These are phyloP conservation scores for Erythrobasidium hasegawianum DNA, from an alignment of 1,284 basidiomycete species.

Conservation along the genomic window DNA sequence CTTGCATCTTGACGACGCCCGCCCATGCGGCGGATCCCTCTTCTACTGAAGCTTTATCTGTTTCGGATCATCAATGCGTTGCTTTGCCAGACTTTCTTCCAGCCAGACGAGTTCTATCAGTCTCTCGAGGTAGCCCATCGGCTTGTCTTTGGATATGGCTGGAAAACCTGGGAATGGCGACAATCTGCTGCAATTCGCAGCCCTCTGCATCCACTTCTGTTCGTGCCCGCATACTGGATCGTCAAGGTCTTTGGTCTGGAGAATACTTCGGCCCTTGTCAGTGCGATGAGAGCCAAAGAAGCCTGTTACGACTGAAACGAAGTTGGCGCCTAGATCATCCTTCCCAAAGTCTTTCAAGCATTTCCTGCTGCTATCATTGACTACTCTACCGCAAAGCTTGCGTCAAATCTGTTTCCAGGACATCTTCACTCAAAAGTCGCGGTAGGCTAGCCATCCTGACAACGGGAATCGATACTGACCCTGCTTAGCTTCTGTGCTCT, in stretches of 20 bases:
- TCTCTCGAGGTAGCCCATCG: constrained; percentile 86
- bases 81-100: constrained; percentile 80
- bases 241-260: constrained; percentile 61
- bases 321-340: constrained; percentile 48
- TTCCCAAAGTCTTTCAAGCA: constrained; percentile 76
- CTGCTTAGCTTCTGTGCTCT: constrained; percentile 68
- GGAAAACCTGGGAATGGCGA: constrained; percentile 95
- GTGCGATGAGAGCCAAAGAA: neutral
- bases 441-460: neutral
- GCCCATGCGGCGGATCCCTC: constrained; percentile 3
- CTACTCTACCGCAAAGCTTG: constrained; percentile 64
- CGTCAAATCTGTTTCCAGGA: constrained; percentile 59
- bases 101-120: constrained; percentile 97
- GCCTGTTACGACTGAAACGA: neutral
- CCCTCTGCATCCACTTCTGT: constrained; percentile 55
- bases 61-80: constrained; percentile 57
- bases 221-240: constrained; percentile 70
- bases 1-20: neutral
- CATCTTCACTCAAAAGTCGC: constrained; percentile 4
- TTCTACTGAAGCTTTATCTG: constrained; percentile 38
- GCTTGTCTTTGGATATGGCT: constrained; percentile 84
- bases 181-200: constrained; percentile 50
- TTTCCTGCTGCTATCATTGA: constrained; percentile 76
- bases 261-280: constrained; percentile 47
- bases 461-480: constrained; percentile 59